Conservation (phyloP, 177 flowering plant genomes). For the Vitis hybrid region DNA sequence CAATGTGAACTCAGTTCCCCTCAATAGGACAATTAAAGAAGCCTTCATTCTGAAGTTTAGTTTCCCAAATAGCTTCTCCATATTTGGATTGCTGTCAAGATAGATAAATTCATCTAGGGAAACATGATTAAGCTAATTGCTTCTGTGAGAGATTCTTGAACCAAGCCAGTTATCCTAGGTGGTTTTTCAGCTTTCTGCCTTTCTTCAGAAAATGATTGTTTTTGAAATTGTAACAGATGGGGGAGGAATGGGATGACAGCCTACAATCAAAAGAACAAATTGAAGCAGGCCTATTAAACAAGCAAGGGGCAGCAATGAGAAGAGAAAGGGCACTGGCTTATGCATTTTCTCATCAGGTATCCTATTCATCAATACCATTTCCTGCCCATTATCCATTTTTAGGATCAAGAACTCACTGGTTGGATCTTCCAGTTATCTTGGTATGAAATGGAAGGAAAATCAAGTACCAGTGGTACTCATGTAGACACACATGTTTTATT, state of each 20-base stretch:
- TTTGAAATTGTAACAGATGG: constrained; percentile 28
- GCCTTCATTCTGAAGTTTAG: not conserved
- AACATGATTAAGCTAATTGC: not conserved
- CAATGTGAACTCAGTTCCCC: not conserved
- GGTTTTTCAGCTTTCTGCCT: not conserved
- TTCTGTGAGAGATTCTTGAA: not conserved
- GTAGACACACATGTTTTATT: not conserved
- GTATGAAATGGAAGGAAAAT: not conserved
- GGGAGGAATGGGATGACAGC: constrained; percentile 76
- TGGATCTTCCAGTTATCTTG: not conserved
- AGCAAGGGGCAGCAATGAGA: constrained; percentile 65
- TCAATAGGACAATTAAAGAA: not conserved
- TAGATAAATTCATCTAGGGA: not conserved
- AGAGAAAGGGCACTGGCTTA: constrained; percentile 80
- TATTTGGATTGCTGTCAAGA: constrained; percentile 1
- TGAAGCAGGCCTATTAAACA: constrained; percentile 54
- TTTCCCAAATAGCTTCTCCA: not conserved
- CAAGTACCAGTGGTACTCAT: not conserved
- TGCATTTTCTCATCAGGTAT: constrained; percentile 70
- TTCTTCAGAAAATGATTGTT: not conserved
- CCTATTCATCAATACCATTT: not conserved
- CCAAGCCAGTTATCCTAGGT: not conserved
- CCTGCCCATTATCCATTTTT: not conserved
- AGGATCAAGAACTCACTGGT: too few relatives aligned
- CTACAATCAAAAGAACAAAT: constrained; percentile 64